Percentiles rank a stretch among this genome's conserved stretches.
Evolutionary conservation across 441 rosid genomes (phyloP).

Genomic region (Pelargonium citronellum): DNA sequence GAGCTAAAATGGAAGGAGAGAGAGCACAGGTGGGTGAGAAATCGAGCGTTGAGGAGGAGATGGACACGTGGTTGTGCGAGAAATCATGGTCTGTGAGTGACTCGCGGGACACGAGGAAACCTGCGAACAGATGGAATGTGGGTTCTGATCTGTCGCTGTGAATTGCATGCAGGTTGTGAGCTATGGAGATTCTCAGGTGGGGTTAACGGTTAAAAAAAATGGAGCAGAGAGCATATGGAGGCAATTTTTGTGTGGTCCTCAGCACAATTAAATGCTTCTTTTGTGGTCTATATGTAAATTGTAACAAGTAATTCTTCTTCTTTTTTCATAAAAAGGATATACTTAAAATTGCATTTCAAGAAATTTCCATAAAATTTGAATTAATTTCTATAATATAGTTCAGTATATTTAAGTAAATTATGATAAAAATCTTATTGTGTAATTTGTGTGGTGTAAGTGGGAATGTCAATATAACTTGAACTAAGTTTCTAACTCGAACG

Average conservation of each 20-base stretch:
- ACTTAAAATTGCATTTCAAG: too few species aligned
- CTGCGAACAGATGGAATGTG: neutral
- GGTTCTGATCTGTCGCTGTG: neutral
- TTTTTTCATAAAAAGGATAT: too few species aligned
- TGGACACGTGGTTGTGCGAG: neutral
- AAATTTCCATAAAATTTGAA: too few species aligned
- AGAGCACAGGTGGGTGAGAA: conserved; percentile 20
- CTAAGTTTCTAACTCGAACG: too few species aligned
- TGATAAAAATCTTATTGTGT: too few species aligned
- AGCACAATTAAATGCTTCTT: neutral
- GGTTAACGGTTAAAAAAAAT: too few species aligned
- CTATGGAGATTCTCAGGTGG: too few species aligned
- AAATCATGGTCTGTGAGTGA: neutral
- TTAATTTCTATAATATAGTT: too few species aligned
- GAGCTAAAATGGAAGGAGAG: conserved; percentile 3
- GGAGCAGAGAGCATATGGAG: neutral
- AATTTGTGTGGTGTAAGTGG: too few species aligned
- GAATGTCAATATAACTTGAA: too few species aligned
- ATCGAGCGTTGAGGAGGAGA: conserved; percentile 5
- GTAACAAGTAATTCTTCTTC: too few species aligned
- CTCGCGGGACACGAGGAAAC: neutral
- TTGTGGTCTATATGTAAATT: neutral
- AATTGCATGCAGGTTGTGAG: neutral
- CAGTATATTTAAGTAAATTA: too few species aligned
- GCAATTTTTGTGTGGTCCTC: neutral